Conservation (phyloP, 2,329 filamentous ascomycete species). For the Knufia petricola region DNA sequence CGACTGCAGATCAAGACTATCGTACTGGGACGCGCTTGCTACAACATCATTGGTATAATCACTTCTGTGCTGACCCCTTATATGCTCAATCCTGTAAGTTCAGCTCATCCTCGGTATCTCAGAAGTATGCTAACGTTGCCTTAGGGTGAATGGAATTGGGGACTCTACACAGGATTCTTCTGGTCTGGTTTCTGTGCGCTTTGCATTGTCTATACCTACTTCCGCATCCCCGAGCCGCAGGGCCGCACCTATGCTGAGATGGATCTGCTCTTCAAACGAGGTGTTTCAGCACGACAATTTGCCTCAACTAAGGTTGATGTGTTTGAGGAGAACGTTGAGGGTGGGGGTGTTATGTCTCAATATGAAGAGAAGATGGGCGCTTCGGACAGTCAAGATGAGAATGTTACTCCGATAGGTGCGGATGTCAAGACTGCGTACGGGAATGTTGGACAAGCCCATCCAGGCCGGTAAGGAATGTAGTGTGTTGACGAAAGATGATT, state of each 20-base stretch:
- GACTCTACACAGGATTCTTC: constrained; percentile 80
- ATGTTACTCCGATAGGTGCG: neutral
- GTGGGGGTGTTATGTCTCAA: constrained; percentile 8
- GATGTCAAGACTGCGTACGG: neutral
- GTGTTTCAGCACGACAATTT: constrained; percentile 64
- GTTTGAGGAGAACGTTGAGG: constrained; percentile 35
- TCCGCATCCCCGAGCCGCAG: constrained; percentile 68
- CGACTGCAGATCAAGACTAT: constrained; percentile 86
- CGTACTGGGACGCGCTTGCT: constrained; percentile 70
- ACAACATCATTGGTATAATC: constrained; percentile 74
- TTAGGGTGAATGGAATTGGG: constrained; percentile 68
- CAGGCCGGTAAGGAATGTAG: too few relatives aligned
- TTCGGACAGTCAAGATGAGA: neutral
- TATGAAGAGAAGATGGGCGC: constrained; percentile 11
- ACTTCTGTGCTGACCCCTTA: constrained; percentile 77
- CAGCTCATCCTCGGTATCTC: neutral
- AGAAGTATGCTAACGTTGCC: constrained; percentile 33
- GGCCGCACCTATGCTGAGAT: constrained; percentile 79
- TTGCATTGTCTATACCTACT: constrained; percentile 73
- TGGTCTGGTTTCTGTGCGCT: constrained; percentile 73
- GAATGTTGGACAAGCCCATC: too few relatives aligned
- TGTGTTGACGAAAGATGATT: too few relatives aligned
- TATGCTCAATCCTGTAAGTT: constrained; percentile 63
- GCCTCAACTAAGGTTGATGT: constrained; percentile 47
- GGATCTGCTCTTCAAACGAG: constrained; percentile 71